Conservation (phyloP, 176 grass and related monocot species). For the Musa acuminata region DNA sequence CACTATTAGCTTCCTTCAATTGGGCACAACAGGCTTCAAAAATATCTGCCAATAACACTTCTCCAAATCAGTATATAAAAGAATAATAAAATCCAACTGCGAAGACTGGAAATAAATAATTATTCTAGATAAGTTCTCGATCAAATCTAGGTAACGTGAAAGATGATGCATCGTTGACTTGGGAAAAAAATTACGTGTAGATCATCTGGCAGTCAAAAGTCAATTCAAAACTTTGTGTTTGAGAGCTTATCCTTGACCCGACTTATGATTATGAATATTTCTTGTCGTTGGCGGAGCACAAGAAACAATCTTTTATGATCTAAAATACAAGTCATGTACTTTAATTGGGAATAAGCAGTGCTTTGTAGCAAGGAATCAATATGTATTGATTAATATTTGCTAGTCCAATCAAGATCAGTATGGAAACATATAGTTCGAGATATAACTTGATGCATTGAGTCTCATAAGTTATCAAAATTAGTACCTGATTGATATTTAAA, state of each 20-base stretch:
- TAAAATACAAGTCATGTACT: background rate
- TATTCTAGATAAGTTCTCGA: too few species aligned
- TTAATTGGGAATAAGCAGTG: background rate
- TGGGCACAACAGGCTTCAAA: background rate
- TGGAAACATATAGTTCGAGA: too few species aligned
- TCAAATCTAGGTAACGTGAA: too few species aligned
- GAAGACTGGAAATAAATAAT: too few species aligned
- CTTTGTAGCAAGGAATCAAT: background rate
- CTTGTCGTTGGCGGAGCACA: background rate
- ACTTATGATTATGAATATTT: background rate
- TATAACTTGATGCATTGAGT: too few species aligned
- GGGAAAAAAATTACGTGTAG: background rate
- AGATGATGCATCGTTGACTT: too few species aligned
- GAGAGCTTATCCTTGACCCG: background rate
- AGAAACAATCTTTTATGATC: background rate
- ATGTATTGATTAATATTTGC: too few species aligned
- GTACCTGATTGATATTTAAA: too few species aligned
- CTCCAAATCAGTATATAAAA: too few species aligned
- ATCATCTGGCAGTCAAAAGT: background rate
- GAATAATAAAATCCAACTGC: background rate
- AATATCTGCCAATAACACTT: background rate
- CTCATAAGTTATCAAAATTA: too few species aligned
- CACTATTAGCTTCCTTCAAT: background rate
- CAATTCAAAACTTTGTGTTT: background rate
- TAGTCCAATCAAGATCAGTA: too few species aligned